Evolutionary conservation across 805 yeast species (phyloP).

Genomic region (Candida peoriensis): DNA sequence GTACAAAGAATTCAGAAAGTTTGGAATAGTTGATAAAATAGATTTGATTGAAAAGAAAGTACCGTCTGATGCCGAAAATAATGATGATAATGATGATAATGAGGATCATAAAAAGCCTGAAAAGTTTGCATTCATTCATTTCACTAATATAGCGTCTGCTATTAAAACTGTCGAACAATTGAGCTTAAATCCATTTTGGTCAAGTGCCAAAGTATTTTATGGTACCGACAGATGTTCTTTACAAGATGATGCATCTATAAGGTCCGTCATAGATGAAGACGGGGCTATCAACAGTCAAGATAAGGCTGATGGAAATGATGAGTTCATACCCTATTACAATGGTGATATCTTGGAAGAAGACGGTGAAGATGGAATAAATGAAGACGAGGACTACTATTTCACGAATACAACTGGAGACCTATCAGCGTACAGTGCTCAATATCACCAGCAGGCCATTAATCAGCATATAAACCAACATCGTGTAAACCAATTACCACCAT

Average conservation of each 20-base stretch:
- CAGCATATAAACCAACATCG: not conserved
- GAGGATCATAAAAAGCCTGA: constrained; percentile 36
- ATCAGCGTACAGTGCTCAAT: no score
- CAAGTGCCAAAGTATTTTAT: constrained; percentile 71
- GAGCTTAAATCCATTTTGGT: constrained; percentile 61
- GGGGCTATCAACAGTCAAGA: not conserved
- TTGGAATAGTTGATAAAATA: constrained; percentile 61
- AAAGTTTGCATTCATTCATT: constrained; percentile 80
- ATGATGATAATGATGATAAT: constrained; percentile 19
- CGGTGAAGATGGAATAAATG: no score
- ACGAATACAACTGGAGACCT: no score
- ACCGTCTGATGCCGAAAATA: constrained; percentile 24
- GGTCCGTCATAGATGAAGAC: constrained; percentile 1
- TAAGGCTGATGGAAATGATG: constrained; percentile 8
- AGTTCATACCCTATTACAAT: constrained; percentile 51
- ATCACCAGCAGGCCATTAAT: not conserved
- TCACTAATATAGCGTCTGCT: constrained; percentile 77
- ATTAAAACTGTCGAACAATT: constrained; percentile 78
- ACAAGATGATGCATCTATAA: constrained; percentile 9
- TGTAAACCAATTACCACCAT: not conserved
- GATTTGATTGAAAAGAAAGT: constrained; percentile 45
- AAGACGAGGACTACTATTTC: no score
- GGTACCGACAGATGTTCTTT: constrained; percentile 89
- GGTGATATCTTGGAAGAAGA: constrained; percentile 8
- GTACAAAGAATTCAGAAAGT: constrained; percentile 44